phyloP scores from a whole-genome alignment of 2,329 filamentous ascomycete species.

The Phaeosphaeriaceae sp. region DNA sequence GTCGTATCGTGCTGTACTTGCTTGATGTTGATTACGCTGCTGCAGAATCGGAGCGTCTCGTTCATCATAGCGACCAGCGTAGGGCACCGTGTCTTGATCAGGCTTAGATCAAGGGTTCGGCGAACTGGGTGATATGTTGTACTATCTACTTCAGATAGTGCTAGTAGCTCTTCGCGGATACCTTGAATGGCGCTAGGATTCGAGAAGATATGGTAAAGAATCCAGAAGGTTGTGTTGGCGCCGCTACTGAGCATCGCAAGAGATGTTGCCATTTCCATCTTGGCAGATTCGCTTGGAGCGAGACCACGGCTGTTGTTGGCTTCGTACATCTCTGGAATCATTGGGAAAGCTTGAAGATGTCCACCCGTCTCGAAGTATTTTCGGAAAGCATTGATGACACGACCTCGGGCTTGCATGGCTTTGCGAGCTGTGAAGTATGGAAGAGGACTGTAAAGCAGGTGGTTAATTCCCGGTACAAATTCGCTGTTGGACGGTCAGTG shows the following conservation, averaged over 20 bases:
- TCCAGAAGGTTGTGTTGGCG: conserved; percentile 52
- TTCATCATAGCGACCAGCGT: conserved; percentile 52
- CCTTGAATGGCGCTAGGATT: conserved; percentile 35
- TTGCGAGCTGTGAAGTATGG: conserved; percentile 16
- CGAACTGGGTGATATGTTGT: conserved; percentile 1
- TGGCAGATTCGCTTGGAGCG: conserved; percentile 47
- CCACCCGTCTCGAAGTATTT: conserved; percentile 52
- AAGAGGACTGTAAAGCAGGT: conserved; percentile 23
- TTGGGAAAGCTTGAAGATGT: conserved; percentile 48
- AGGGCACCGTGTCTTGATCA: conserved; percentile 48
- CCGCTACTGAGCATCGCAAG: conserved; percentile 55
- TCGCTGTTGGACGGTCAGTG: conserved; percentile 9
- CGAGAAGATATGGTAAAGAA: conserved; percentile 49
- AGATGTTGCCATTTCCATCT: conserved; percentile 52
- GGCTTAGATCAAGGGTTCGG: conserved; percentile 39
- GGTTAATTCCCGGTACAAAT: conserved; percentile 34
- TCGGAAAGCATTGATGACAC: conserved; percentile 46
- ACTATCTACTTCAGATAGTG: conserved; percentile 7
- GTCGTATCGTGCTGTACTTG: conserved; percentile 47
- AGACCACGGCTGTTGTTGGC: conserved; percentile 42
- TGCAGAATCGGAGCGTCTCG: conserved; percentile 52
- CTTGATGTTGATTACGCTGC: conserved; percentile 49
- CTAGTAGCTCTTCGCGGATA: conserved; percentile 41
- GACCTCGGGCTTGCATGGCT: conserved; percentile 40
- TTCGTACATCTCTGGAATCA: conserved; percentile 49